phyloP scores from a whole-genome alignment of 371 early-diverging fungal genomes.

The Circinella minor region DNA sequence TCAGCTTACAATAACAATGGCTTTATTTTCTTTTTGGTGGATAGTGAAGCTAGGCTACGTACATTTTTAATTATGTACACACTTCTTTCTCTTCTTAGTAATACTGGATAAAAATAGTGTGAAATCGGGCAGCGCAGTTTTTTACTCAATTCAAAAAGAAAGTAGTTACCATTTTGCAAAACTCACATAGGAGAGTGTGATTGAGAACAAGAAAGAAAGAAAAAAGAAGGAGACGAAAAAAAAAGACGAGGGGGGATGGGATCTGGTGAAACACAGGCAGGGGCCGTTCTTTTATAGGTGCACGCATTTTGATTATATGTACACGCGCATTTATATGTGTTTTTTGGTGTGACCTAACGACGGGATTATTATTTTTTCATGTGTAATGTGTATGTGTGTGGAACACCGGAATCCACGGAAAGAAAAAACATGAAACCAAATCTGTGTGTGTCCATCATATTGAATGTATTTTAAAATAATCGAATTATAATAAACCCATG shows the following conservation, averaged over 20 bases:
- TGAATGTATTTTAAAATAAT: background rate
- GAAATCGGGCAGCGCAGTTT: too few species aligned
- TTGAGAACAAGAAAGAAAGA: background rate
- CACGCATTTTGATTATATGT: too few species aligned
- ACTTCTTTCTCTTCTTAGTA: too few species aligned
- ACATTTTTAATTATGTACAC: too few species aligned
- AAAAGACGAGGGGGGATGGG: background rate
- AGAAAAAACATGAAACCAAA: constrained; percentile 1
- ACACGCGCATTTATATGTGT: background rate
- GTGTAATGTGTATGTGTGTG: background rate
- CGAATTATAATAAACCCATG: too few species aligned
- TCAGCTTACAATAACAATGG: too few species aligned
- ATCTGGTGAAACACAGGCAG: constrained; percentile 4
- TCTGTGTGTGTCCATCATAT: background rate
- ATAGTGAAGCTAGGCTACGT: too few species aligned
- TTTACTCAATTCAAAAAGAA: too few species aligned
- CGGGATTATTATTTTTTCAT: background rate
- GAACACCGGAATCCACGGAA: constrained; percentile 7
- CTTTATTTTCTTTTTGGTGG: too few species aligned
- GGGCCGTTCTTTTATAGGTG: background rate
- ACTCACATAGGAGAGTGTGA: too few species aligned
- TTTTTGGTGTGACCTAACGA: constrained; percentile 2
- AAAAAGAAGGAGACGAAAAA: background rate
- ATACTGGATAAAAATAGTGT: too few species aligned
- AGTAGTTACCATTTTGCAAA: too few species aligned